Percentiles rank a stretch among this genome's conserved stretches.
Conservation (phyloP, 108 stramenopile genomes). For the Skeletonema menzelii region DNA sequence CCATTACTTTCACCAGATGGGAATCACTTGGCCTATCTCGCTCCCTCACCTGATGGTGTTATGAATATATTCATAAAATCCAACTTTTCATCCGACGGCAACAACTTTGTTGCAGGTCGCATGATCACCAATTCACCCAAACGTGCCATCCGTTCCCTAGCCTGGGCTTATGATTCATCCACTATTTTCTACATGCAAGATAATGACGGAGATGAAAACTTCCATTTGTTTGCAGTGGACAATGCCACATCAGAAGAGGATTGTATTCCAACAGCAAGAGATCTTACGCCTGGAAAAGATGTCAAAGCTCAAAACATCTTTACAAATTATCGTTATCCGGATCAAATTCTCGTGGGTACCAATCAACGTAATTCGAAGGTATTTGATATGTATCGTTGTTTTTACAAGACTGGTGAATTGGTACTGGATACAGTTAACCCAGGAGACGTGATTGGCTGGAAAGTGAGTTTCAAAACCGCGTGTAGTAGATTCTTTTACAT, state of each 20-base stretch:
- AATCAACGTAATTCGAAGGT: constrained; percentile 54
- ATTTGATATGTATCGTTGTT: constrained; percentile 48
- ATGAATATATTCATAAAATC: constrained; percentile 52
- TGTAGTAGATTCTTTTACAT: too few species aligned
- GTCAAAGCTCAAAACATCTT: constrained; percentile 62
- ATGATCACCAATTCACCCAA: constrained; percentile 58
- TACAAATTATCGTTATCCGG: constrained; percentile 51
- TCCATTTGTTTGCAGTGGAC: constrained; percentile 61
- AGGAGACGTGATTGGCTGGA: constrained; percentile 62
- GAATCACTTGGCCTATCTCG: constrained; percentile 49
- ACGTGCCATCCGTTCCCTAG: constrained; percentile 52
- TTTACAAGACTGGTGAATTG: constrained; percentile 47
- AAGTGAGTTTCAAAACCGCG: too few species aligned
- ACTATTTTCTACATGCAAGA: constrained; percentile 67
- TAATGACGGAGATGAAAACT: constrained; percentile 58
- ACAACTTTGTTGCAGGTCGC: constrained; percentile 6
- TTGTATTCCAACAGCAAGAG: constrained; percentile 26
- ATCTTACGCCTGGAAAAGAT: constrained; percentile 60
- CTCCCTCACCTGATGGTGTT: constrained; percentile 48
- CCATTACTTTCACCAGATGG: constrained; percentile 53
- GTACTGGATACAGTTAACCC: constrained; percentile 62
- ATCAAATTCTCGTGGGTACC: constrained; percentile 60
- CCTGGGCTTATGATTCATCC: constrained; percentile 56
- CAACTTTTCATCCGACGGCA: background rate
- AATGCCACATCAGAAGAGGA: background rate